Conservation (phyloP, 768 basidiomycete species). For the Suillus variegatus region DNA sequence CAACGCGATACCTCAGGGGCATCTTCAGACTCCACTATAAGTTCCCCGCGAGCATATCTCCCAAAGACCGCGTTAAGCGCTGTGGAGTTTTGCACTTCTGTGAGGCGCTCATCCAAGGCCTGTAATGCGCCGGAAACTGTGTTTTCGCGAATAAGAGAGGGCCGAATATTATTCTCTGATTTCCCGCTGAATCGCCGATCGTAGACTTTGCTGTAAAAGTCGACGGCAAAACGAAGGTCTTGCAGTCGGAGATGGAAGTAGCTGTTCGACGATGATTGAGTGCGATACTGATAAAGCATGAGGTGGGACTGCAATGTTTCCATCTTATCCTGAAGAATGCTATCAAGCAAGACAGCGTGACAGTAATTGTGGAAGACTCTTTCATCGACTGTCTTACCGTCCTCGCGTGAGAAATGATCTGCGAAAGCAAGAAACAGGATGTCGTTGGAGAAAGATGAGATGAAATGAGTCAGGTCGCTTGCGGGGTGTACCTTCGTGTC, state of each 20-base stretch:
- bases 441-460: conserved; percentile 85
- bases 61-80: conserved; percentile 37
- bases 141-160: conserved; percentile 71
- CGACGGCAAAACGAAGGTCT: conserved; percentile 71
- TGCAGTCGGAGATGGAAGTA: conserved; percentile 71
- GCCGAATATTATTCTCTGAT: conserved; percentile 62
- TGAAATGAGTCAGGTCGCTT: conserved; percentile 80
- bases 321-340: conserved; percentile 89
- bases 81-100: conserved; percentile 34
- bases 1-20: conserved; percentile 31
- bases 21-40: conserved; percentile 29
- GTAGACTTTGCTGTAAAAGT: conserved; percentile 77
- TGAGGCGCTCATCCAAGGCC: conserved; percentile 60
- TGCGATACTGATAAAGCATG: conserved; percentile 67
- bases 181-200: conserved; percentile 75
- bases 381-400: conserved; percentile 59
- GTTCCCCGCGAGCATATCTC: conserved; percentile 59
- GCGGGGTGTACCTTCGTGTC: conserved; percentile 67
- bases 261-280: conserved; percentile 53
- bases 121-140: conserved; percentile 68
- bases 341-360: conserved; percentile 78
- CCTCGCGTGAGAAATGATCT: conserved; percentile 69
- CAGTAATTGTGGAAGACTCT: conserved; percentile 69
- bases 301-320: conserved; percentile 76
- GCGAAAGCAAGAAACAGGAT: conserved; percentile 78